Evolutionary conservation across 768 basidiomycete species (phyloP), one percentile per base, ranked within the genome.

Genomic region (Boletellus ananas): DNA sequence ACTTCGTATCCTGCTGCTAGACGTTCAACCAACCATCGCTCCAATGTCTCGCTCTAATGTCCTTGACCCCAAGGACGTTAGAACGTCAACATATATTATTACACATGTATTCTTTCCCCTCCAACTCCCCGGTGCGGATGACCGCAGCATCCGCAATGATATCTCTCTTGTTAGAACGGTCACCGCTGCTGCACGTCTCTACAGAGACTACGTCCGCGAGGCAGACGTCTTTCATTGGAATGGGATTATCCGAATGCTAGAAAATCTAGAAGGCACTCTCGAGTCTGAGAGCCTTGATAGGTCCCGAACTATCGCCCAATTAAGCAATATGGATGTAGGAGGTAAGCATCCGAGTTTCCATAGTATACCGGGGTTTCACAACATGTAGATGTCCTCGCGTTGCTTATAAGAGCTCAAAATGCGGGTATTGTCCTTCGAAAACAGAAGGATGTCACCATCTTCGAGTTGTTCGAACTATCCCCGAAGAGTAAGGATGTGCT

Each of bases 331-430:
- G 34, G n/a, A n/a, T 36, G 34, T 17, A 5, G 44, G 44, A 12
- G 44, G 44, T 45, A 5, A 10, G 44, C 14, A 4, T 36, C 25
- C 2, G 21, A 45, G 16, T 21, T 29, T 34, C 10, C 35, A 31
- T 37, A 17, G 14, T 17, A 7, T 25, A 5, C 8, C 17, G 34
- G 12, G 36, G 31, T 20, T 44, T 56, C 3, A 52, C 10, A 6
- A 25, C 16, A 13, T 8, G 18, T 38, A 79, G 79, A 72, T 45
- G 56, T 68, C 23, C 45, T 72, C 14, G 61, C 62, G 16, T 61
- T 78, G 23, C 63, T 66, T 6, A 65, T 80, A 18, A 62, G 65
- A 6, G 67, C 68, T 2, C 79, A 79, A 49, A 80, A 80, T 36
- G 76, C 79, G 2, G 75, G 65, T 13, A 43, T 80, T 1, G 59